Conservation (phyloP, 495 filamentous ascomycete genomes). For the Penicillium paxilli region DNA sequence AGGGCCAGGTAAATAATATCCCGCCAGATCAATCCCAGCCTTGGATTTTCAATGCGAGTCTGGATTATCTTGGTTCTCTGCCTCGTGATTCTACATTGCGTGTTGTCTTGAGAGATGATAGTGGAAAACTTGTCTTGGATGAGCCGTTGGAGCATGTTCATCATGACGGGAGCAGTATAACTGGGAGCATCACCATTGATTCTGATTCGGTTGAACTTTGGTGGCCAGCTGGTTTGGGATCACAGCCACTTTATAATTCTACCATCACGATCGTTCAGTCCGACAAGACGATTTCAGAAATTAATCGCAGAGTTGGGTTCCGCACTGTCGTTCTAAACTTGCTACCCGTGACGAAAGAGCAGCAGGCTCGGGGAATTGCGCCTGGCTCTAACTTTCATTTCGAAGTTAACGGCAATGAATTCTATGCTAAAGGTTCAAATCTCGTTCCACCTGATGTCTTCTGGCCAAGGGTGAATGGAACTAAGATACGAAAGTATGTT, state of each 20-base stretch:
- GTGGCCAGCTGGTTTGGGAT: conserved; percentile 62
- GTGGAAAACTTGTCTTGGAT: conserved; percentile 45
- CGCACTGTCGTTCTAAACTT: conserved; percentile 67
- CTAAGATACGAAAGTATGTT: conserved; percentile 43
- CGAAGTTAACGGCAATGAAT: conserved; percentile 66
- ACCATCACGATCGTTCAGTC: conserved; percentile 46
- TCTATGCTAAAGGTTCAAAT: conserved; percentile 68
- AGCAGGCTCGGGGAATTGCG: conserved; percentile 56
- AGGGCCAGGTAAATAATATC: conserved; percentile 60
- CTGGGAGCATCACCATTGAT: conserved; percentile 48
- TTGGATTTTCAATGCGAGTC: conserved; percentile 69
- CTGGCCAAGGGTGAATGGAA: conserved; percentile 61
- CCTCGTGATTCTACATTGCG: conserved; percentile 47
- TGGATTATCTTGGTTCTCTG: conserved; percentile 59
- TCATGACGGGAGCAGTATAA: conserved; percentile 46
- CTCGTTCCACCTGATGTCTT: conserved; percentile 67
- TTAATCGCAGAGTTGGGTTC: conserved; percentile 63
- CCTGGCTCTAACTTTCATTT: conserved; percentile 69
- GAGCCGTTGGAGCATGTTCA: conserved; percentile 41
- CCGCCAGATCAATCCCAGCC: conserved; percentile 59
- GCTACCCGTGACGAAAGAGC: conserved; percentile 55
- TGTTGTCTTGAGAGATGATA: conserved; percentile 54
- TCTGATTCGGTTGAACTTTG: conserved; percentile 53
- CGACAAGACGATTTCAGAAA: conserved; percentile 37
- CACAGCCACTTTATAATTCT: conserved; percentile 60